These are phyloP conservation scores for Cavenderia fasciculata DNA, from an alignment of 78 protist genomes.

Conservation along the genomic window DNA sequence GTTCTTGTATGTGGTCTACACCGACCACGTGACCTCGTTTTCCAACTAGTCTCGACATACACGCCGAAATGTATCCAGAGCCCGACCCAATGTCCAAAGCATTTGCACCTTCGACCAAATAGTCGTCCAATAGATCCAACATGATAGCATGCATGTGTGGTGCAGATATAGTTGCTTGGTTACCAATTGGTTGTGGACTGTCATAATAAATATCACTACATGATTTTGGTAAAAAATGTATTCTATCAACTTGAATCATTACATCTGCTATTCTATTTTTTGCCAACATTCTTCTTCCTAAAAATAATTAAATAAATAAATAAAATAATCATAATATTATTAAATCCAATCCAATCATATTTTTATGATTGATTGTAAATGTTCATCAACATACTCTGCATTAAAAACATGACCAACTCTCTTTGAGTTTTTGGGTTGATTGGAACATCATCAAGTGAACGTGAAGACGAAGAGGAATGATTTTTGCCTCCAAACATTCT, in stretches of 20 bases:
- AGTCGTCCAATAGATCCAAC: constrained; percentile 67
- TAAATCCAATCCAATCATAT: too few species aligned
- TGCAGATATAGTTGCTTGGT: constrained; percentile 85
- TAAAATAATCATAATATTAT: too few species aligned
- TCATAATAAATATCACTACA: constrained; percentile 17
- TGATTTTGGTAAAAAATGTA: constrained; percentile 13
- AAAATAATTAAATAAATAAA: too few species aligned
- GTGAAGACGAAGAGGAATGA: too few species aligned
- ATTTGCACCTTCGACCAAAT: constrained; percentile 18
- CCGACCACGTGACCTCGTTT: constrained; percentile 76
- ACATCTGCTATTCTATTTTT: background rate
- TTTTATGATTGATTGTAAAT: too few species aligned
- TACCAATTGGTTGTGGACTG: constrained; percentile 78
- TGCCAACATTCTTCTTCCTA: constrained; percentile 53
- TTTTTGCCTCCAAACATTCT: too few species aligned
- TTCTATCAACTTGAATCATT: constrained; percentile 22
- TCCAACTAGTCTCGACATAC: constrained; percentile 72
- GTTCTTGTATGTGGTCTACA: constrained; percentile 79
- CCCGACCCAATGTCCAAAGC: constrained; percentile 87
- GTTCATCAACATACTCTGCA: too few species aligned
- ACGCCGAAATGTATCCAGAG: constrained; percentile 79
- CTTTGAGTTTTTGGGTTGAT: too few species aligned
- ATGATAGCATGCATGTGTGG: constrained; percentile 88
- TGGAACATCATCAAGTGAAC: too few species aligned
- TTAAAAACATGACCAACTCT: too few species aligned